phyloP scores from a whole-genome alignment of 2,329 filamentous ascomycete genomes.

The Elsinoe australis region DNA sequence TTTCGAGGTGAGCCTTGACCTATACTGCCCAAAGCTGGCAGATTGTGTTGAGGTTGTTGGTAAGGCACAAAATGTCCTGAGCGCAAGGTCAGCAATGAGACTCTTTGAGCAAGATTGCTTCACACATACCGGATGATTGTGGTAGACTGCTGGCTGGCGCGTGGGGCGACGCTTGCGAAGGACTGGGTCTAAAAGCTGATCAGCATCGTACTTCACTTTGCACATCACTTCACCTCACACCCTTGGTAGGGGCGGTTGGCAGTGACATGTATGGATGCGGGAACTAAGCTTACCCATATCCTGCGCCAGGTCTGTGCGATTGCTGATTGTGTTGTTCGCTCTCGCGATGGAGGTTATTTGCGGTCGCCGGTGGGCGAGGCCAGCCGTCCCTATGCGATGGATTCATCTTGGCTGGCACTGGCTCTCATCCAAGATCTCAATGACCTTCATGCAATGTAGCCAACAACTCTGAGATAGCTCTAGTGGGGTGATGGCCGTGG shows the following conservation, averaged over 20 bases:
- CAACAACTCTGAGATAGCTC: neutral
- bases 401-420: constrained; percentile 18
- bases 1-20: constrained; percentile 39
- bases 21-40: constrained; percentile 40
- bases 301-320: constrained; percentile 23
- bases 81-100: neutral
- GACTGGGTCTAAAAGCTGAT: neutral
- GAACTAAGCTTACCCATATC: constrained; percentile 25
- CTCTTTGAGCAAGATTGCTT: neutral
- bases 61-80: constrained; percentile 34
- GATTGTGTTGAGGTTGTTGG: constrained; percentile 37
- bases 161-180: constrained; percentile 29
- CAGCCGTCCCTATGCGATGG: constrained; percentile 19
- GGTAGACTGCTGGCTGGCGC: constrained; percentile 26
- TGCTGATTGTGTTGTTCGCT: constrained; percentile 25
- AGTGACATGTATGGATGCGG: constrained; percentile 17
- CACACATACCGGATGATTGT: constrained; percentile 22
- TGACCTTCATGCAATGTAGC: neutral
- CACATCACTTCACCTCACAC: neutral
- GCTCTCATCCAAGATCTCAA: neutral
- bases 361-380: constrained; percentile 14
- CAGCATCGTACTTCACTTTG: too few species aligned
- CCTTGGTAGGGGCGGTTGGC: too few species aligned
- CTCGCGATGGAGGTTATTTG: constrained; percentile 19
- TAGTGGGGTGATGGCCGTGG: neutral